Percentiles rank a stretch among this genome's conserved stretches.
These are phyloP conservation scores for Craterostigma plantagineum DNA, from an alignment of 257 asterid genomes.

Conservation along the genomic window DNA sequence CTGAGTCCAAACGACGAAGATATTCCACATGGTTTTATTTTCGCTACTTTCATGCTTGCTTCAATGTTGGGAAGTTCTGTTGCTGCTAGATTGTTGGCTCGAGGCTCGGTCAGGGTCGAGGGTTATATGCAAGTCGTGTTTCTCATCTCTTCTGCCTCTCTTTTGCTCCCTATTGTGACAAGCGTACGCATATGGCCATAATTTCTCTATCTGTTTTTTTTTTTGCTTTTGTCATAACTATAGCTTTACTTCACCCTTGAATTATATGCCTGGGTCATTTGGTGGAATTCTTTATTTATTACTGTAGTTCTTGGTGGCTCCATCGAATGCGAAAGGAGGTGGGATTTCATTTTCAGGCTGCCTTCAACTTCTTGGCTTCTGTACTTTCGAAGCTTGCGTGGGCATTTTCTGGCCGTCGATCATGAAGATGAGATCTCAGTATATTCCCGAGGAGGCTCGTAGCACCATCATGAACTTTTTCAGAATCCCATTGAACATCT, in stretches of 20 bases:
- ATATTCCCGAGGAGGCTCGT: conserved; percentile 92
- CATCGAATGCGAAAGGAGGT: conserved; percentile 42
- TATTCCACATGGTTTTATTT: conserved; percentile 81
- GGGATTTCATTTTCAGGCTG: conserved; percentile 60
- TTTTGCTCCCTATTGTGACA: conserved; percentile 63
- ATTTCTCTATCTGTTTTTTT: conserved; percentile 3
- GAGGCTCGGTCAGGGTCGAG: conserved; percentile 58
- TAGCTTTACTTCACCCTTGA: too few relatives aligned
- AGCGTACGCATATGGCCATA: conserved; percentile 26
- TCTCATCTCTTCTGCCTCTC: conserved; percentile 57
- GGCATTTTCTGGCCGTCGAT: conserved; percentile 97
- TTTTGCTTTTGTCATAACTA: too few relatives aligned
- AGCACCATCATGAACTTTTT: conserved; percentile 96
- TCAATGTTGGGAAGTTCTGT: conserved; percentile 94
- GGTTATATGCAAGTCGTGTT: conserved; percentile 82
- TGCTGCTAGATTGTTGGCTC: conserved; percentile 80
- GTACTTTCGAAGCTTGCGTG: conserved; percentile 74
- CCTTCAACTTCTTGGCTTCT: conserved; percentile 75
- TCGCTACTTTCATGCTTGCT: conserved; percentile 89
- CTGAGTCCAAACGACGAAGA: conserved; percentile 87
- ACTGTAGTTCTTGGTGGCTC: conserved; percentile 47
- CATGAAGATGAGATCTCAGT: conserved; percentile 97
- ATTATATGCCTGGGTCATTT: conserved; percentile 5
- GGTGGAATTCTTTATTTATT: conserved; percentile 3
- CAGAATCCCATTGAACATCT: conserved; percentile 83